Evolutionary conservation across 257 asterid species (phyloP).

Genomic region (Knoxia roxburghii): DNA sequence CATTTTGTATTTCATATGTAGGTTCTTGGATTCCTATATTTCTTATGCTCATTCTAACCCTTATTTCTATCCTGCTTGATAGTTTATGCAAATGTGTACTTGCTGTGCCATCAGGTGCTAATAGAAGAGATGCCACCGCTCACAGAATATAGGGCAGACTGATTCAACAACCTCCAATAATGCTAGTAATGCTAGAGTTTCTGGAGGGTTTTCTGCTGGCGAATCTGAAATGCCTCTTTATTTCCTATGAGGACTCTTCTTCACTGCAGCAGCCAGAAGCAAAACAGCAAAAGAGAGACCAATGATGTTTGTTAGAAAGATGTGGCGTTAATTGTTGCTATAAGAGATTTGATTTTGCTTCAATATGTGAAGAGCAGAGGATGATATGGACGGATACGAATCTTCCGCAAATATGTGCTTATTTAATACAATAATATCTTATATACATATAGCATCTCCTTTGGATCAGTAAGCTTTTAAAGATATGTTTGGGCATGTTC

Average conservation of each 20-base stretch:
- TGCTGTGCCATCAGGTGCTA: slow-evolving; percentile 29
- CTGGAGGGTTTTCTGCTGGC: slow-evolving; percentile 34
- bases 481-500: too few species aligned
- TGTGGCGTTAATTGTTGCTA: not conserved
- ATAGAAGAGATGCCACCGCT: slow-evolving; percentile 59
- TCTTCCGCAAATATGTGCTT: too few species aligned
- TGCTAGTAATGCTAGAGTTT: slow-evolving; percentile 32
- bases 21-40: not conserved
- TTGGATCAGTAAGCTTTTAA: too few species aligned
- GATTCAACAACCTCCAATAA: slow-evolving; percentile 34
- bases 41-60: not conserved
- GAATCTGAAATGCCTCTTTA: slow-evolving; percentile 51
- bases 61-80: not conserved
- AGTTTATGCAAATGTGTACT: not conserved
- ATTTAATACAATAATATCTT: too few species aligned
- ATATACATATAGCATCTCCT: too few species aligned
- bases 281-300: slow-evolving; percentile 46
- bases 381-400: too few species aligned
- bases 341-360: not conserved
- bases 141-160: slow-evolving; percentile 52
- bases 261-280: slow-evolving; percentile 29
- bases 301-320: slow-evolving; percentile 1
- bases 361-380: too few species aligned
- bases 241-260: slow-evolving; percentile 43
- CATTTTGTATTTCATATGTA: not conserved